Percentiles rank a stretch among this genome's conserved stretches.
These are phyloP conservation scores for Metarhizium guizhouense DNA, from an alignment of 2,329 filamentous ascomycete genomes.

Conservation along the genomic window DNA sequence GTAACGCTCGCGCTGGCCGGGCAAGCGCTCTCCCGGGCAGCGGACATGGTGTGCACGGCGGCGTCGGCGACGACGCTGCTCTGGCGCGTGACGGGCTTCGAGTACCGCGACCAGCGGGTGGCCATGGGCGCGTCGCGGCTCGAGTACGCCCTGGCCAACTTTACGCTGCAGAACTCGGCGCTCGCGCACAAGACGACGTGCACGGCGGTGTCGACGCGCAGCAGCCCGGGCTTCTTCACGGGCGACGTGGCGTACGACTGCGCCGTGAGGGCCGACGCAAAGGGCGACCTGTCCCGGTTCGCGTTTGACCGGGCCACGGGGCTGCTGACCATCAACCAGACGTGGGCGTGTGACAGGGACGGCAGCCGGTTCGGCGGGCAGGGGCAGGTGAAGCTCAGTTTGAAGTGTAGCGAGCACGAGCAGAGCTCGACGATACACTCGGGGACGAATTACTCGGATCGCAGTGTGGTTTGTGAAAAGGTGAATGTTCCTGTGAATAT, in stretches of 20 bases:
- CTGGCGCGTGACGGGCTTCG: conserved; percentile 1
- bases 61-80: background rate
- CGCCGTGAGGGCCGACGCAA: background rate
- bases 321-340: background rate
- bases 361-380: background rate
- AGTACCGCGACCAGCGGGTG: background rate
- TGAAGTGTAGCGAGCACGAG: background rate
- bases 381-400: background rate
- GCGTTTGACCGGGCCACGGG: background rate
- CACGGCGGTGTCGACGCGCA: background rate
- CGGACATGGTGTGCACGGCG: conserved; percentile 1
- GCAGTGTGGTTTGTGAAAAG: background rate
- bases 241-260: background rate
- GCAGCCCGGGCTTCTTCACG: background rate
- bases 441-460: background rate
- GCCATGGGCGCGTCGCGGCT: background rate
- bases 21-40: background rate
- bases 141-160: background rate
- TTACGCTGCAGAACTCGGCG: conserved; percentile 2
- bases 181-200: background rate
- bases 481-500: background rate
- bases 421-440: background rate
- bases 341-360: conserved; percentile 1
- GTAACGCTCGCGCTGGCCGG: background rate
- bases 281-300: background rate